phyloP scores from a whole-genome alignment of 495 filamentous ascomycete species.

The Polyplosphaeria fusca region DNA sequence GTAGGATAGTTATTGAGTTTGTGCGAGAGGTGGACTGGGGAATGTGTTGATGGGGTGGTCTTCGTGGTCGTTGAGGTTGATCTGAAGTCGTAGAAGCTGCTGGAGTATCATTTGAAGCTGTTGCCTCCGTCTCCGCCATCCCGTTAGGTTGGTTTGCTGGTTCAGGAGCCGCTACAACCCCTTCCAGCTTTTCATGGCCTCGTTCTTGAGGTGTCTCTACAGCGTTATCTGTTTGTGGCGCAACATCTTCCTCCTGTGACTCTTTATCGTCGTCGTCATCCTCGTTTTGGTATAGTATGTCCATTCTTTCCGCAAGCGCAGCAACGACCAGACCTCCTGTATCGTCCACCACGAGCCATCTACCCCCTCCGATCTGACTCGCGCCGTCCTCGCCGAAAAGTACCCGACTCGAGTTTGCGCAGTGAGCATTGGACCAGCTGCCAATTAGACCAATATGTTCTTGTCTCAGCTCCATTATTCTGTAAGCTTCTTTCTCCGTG shows the following conservation, averaged over 20 bases:
- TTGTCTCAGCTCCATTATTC: conserved; percentile 84
- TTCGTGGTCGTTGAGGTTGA: conserved; percentile 18
- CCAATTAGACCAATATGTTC: conserved; percentile 75
- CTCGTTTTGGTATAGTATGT: conserved; percentile 63
- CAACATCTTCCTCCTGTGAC: conserved; percentile 16
- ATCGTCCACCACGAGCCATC: conserved; percentile 89
- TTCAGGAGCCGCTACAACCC: background rate
- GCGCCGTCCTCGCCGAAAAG: conserved; percentile 33
- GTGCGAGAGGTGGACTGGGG: conserved; percentile 53
- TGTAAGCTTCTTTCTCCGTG: conserved; percentile 69
- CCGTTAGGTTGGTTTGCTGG: background rate
- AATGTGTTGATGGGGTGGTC: conserved; percentile 35
- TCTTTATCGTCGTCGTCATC: conserved; percentile 26
- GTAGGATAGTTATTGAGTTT: conserved; percentile 86
- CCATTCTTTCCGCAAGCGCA: conserved; percentile 88
- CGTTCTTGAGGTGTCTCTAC: background rate
- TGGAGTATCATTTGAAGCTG: background rate
- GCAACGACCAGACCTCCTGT: conserved; percentile 82
- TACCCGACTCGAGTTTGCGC: conserved; percentile 40
- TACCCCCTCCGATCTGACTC: conserved; percentile 55
- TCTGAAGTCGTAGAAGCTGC: conserved; percentile 4
- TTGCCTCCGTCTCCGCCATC: background rate
- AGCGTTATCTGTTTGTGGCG: background rate
- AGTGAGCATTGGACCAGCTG: conserved; percentile 64
- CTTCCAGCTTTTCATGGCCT: background rate